Percentiles rank a stretch among this genome's conserved stretches.
Evolutionary conservation across 768 basidiomycete genomes (phyloP).

Genomic region (Auricularia heimuer): DNA sequence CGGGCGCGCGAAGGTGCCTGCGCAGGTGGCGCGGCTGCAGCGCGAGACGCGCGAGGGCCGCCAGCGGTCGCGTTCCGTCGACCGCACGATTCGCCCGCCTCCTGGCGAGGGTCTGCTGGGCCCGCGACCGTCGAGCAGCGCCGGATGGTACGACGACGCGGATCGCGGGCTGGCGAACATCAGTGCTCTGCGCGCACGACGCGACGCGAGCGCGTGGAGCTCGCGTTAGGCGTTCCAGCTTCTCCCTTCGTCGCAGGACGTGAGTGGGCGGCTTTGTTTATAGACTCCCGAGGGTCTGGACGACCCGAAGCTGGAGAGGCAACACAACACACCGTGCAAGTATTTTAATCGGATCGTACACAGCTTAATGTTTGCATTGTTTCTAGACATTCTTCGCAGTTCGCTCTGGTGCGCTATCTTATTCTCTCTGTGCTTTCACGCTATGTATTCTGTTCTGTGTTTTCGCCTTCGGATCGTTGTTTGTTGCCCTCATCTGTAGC

Average conservation of each 20-base stretch:
- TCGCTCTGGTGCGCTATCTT: too few species aligned
- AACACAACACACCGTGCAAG: too few species aligned
- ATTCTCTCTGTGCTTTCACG: too few species aligned
- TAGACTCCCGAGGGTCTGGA: too few species aligned
- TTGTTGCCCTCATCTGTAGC: too few species aligned
- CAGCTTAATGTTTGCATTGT: too few species aligned
- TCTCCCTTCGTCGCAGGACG: neutral
- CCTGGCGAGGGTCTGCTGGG: neutral
- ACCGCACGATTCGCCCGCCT: neutral
- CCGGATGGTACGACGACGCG: neutral
- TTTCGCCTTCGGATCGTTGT: too few species aligned
- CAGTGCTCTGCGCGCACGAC: neutral
- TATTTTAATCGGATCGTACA: too few species aligned
- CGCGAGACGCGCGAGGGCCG: neutral
- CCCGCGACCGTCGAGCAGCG: neutral
- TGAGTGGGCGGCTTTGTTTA: too few species aligned
- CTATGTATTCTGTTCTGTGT: too few species aligned
- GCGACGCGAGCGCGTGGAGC: neutral
- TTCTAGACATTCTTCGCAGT: too few species aligned
- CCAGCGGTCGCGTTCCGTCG: neutral
- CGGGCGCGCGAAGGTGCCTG: neutral
- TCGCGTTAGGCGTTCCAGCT: neutral
- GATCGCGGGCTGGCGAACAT: neutral
- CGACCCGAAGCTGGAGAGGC: too few species aligned
- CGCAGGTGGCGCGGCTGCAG: neutral